phyloP scores from a whole-genome alignment of 2,329 filamentous ascomycete species.

The Tolypocladium amazonense region DNA sequence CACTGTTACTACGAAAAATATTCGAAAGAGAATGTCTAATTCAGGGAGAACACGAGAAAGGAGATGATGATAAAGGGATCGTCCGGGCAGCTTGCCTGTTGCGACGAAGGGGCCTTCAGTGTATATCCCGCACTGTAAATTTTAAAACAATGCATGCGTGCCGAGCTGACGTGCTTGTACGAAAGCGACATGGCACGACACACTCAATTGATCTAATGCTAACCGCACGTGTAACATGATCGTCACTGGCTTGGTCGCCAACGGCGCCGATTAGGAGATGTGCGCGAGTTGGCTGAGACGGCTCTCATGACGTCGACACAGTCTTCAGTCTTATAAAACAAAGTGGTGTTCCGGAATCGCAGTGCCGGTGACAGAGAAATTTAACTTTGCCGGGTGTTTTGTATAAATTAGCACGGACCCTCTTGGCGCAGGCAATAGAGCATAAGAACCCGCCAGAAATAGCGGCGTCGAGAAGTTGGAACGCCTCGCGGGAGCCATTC shows the following conservation, averaged over 20 bases:
- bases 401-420: neutral
- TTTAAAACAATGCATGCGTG: too few species aligned
- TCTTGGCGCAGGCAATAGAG: too few species aligned
- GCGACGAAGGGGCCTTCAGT: too few species aligned
- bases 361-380: neutral
- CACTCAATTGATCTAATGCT: neutral
- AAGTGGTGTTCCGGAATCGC: neutral
- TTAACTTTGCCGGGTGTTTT: neutral
- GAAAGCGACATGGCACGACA: neutral
- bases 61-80: neutral
- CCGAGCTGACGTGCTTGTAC: neutral
- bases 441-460: neutral
- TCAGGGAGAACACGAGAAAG: neutral
- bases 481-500: neutral
- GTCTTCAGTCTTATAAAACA: neutral
- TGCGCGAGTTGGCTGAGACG: neutral
- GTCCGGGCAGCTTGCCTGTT: too few species aligned
- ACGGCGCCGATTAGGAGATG: neutral
- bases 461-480: neutral
- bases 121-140: too few species aligned
- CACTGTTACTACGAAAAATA: neutral
- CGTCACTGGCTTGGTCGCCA: neutral
- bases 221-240: neutral
- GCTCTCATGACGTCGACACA: too few species aligned
- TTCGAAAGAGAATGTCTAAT: neutral